Evolutionary conservation across 1,139 yeast genomes (phyloP), one percentile per base, ranked within the genome.

Genomic region (Candida sojae): DNA sequence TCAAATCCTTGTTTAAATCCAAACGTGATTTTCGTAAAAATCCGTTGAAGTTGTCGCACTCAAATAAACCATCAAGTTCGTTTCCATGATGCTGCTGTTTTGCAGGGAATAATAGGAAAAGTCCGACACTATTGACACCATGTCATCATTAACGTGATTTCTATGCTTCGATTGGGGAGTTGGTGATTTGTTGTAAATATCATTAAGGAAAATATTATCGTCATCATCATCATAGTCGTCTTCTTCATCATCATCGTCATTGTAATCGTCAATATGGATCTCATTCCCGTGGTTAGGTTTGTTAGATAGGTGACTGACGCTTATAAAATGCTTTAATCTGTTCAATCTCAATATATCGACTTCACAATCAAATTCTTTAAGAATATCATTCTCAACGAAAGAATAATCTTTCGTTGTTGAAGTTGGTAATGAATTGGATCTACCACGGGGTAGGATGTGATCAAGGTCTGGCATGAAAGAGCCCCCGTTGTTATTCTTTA

Each of bases 11-110:
- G 30, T 49, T 49, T 40, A 53, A 57, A 49, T 72, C 66, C 4
- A 68, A 48, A 43, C 76, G 57, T 6, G 77, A 71, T 44, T 64
- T 62, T 37, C 79, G 58, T 43, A 75, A 58, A 49, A 59, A 75
- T 12, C 57, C 60, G 34, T 67, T 73, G 50, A 67, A 72, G 48
- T 70, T 67, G 46, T 68, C 72, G 43, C 46, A 49, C 7, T 42
- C 45, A 34, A 41, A 41, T 25, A 51, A 47, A 13, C 45, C 47
- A 8, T 58, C 64, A 12, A 51, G 54, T 2, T 44, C 47, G n/a
- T 12, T 35, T 21, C 29, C 29, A 5, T 40, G 40, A 23, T 48
- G 42, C 37, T 46, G 42, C 39, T 54, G 53, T 34, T 53, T 53
- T 2, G 54, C 57, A 6, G 67, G 66, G 69, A 62, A 40, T 56